Conservation (phyloP, 495 filamentous ascomycete genomes). For the Neurospora cerealis region DNA sequence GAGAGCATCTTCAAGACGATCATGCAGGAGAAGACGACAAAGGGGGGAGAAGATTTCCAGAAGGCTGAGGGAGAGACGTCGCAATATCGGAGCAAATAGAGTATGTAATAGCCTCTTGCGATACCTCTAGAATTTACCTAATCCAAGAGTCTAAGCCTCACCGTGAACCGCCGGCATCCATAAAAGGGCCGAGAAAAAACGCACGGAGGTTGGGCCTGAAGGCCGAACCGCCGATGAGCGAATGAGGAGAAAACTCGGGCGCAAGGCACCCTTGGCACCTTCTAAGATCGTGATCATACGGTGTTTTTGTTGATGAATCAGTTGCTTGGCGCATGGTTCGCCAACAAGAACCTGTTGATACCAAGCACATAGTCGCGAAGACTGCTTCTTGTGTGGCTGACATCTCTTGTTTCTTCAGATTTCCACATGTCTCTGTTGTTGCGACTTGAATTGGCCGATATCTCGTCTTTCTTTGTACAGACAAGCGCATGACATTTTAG, state of each 20-base stretch:
- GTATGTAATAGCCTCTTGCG: neutral
- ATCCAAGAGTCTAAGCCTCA: neutral
- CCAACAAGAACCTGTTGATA: neutral
- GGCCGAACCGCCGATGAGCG: neutral
- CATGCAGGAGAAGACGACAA: slow-evolving; percentile 11
- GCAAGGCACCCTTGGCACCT: neutral
- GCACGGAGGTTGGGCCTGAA: neutral
- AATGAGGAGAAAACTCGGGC: neutral
- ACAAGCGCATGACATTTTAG: neutral
- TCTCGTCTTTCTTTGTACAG: neutral
- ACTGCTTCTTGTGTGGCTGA: neutral
- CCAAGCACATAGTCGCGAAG: neutral
- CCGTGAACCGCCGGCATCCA: neutral
- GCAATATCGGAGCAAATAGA: slow-evolving; percentile 13
- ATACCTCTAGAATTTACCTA: neutral
- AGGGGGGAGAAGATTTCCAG: neutral
- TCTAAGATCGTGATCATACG: neutral
- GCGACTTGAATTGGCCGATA: neutral
- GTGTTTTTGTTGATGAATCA: neutral
- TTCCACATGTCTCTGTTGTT: neutral
- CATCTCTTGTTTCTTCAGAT: neutral
- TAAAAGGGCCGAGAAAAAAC: neutral
- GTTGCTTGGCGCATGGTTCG: neutral
- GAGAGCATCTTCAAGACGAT: slow-evolving; percentile 38
- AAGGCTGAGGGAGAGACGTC: slow-evolving; percentile 8